Evolutionary conservation across 2,329 filamentous ascomycete genomes (phyloP), one percentile per base, ranked within the genome.

Genomic region (Hymenoscyphus infarciens): DNA sequence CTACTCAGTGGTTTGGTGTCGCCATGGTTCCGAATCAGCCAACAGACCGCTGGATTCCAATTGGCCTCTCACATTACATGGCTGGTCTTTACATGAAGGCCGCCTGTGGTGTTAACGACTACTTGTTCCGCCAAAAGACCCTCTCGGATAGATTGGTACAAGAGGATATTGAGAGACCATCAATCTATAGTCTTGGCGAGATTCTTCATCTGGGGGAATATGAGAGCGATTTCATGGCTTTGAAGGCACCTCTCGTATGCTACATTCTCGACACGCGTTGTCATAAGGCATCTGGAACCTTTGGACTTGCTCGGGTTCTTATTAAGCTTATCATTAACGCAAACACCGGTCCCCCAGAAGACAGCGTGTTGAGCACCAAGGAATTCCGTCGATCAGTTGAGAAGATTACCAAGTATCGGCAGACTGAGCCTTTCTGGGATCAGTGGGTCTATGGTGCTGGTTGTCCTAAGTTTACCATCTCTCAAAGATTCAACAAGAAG

Each of bases 401-500:
- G 75, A 95, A 95, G 75, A 85, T 93, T 42, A 91, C 91, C 13
- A 91, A 95, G 71, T 89, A 89, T 64, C 90, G 91, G 73, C 66
- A 71, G 31, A 83, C 97, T 0, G 95, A 99, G 66, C 82, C 86
- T 0, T 98, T 99, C 74, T 98, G 96, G 82, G 87, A 88, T 53
- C 94, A 99, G 73, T 99, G 94, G 94, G 85, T 99, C 0, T 85
- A 89, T 66, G 89, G 90, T 11, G 88, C 92, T 16, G 96, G 96
- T 0, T 98, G 93, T 70, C 95, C 96, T 0, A 85, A 87, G 52
- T 96, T 99, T 69, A 83, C 89, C 57, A 90, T 96, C 57, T 90
- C 87, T 45, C 93, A 97, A 68, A 85, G 88, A 19, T 99, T 99
- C 78, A 99, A 99, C 74, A 98, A 98, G 79, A 99, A 99, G 79